A percentile compares a stretch with the other conserved stretches of the same genome.
These are phyloP conservation scores for Acanthamoeba lugdunensis DNA, from an alignment of 208 protist genomes.

Conservation along the genomic window DNA sequence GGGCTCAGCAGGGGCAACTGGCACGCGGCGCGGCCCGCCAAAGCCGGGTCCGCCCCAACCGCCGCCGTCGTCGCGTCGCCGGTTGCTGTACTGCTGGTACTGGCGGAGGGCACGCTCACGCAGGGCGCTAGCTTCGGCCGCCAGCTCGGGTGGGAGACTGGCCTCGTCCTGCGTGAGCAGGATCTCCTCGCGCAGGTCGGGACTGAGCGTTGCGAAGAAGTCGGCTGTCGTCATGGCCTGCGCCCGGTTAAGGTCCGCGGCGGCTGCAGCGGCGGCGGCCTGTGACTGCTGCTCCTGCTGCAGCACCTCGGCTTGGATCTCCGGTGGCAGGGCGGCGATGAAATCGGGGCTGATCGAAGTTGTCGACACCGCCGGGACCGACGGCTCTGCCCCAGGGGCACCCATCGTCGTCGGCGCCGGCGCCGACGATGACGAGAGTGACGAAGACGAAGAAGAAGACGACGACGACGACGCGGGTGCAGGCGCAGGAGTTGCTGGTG, in stretches of 20 bases:
- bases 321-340: constrained; percentile 82
- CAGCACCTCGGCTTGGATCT: constrained; percentile 86
- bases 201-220: constrained; percentile 85
- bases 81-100: constrained; percentile 31
- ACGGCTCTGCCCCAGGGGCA: background rate
- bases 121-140: constrained; percentile 90
- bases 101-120: constrained; percentile 61
- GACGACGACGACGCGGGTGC: background rate
- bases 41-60: background rate
- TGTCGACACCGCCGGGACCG: constrained; percentile 31
- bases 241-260: background rate
- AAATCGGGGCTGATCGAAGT: constrained; percentile 83
- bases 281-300: constrained; percentile 80
- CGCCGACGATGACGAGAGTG: background rate
- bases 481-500: background rate
- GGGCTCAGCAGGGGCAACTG: background rate
- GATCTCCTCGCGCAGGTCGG: constrained; percentile 89
- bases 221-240: constrained; percentile 86
- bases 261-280: background rate
- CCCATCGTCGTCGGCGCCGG: background rate
- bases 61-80: background rate
- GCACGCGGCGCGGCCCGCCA: background rate
- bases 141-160: constrained; percentile 89
- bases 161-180: constrained; percentile 88
- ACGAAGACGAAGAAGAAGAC: background rate